Percentiles rank a stretch among this genome's conserved stretches.
Evolutionary conservation across 2,329 filamentous ascomycete genomes (phyloP).

Genomic region (Lachnellula willkommii): DNA sequence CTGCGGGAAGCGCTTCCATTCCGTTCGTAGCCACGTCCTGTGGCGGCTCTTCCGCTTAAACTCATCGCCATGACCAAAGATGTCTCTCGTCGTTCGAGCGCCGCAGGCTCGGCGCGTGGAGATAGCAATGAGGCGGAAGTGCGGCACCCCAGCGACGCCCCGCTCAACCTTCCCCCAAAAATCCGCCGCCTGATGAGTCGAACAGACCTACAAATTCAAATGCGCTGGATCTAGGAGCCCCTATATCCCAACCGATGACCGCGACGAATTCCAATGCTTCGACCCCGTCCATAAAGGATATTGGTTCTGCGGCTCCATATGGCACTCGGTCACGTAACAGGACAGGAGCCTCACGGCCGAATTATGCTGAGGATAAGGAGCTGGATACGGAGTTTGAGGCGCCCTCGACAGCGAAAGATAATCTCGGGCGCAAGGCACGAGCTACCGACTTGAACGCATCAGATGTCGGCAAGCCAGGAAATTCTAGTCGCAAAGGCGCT

Average conservation of each 20-base stretch:
- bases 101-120: constrained; percentile 17
- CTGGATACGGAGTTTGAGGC: constrained; percentile 84
- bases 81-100: constrained; percentile 25
- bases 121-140: constrained; percentile 11
- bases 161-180: constrained; percentile 4
- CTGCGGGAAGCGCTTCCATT: constrained; percentile 30
- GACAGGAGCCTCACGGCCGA: constrained; percentile 71
- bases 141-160: constrained; percentile 10
- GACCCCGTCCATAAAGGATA: constrained; percentile 45
- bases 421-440: constrained; percentile 53
- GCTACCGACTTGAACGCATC: constrained; percentile 25
- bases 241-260: constrained; percentile 41
- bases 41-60: constrained; percentile 5
- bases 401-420: constrained; percentile 46
- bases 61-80: constrained; percentile 27
- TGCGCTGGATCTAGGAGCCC: constrained; percentile 13
- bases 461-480: constrained; percentile 15
- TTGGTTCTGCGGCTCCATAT: constrained; percentile 52
- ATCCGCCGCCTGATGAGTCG: constrained; percentile 8
- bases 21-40: constrained; percentile 1
- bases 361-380: constrained; percentile 93
- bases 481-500: constrained; percentile 38
- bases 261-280: constrained; percentile 43
- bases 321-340: constrained; percentile 93
- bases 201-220: constrained; percentile 12